Evolutionary conservation across 148 eudicot species (phyloP).

Genomic region (Arbutus unedo): DNA sequence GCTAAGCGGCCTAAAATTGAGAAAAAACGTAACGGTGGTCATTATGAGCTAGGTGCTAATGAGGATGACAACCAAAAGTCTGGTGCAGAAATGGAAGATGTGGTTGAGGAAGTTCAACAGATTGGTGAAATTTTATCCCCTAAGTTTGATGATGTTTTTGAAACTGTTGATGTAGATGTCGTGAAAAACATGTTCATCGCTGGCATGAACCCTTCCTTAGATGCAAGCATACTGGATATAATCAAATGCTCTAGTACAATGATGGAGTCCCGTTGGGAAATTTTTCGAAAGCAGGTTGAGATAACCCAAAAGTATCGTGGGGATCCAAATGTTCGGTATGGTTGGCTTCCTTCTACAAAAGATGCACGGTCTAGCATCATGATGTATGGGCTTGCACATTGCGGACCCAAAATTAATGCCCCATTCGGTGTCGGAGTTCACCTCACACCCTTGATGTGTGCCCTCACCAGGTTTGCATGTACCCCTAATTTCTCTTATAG

Average conservation of each 20-base stretch:
- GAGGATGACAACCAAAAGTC: neutral
- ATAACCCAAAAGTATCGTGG: conserved; percentile 33
- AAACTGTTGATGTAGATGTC: conserved; percentile 18
- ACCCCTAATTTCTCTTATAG: neutral
- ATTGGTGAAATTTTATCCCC: conserved; percentile 12
- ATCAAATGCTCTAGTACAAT: conserved; percentile 27
- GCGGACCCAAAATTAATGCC: conserved; percentile 15
- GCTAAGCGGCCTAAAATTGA: conserved; percentile 20
- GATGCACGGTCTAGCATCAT: conserved; percentile 27
- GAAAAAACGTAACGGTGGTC: neutral
- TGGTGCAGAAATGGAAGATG: conserved; percentile 11
- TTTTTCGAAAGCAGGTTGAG: conserved; percentile 39
- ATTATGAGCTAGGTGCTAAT: conserved; percentile 11
- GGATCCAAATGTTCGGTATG: conserved; percentile 30
- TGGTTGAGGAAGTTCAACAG: conserved; percentile 12
- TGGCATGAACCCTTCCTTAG: conserved; percentile 20
- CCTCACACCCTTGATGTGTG: conserved; percentile 28
- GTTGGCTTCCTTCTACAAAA: conserved; percentile 34
- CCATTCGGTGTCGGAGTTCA: conserved; percentile 35
- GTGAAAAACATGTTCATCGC: conserved; percentile 22
- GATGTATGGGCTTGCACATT: conserved; percentile 31
- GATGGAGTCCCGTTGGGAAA: conserved; percentile 28
- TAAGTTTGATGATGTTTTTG: conserved; percentile 13
- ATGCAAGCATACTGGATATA: conserved; percentile 19
- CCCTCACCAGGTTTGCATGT: conserved; percentile 24